Evolutionary conservation across 139 green algal species (phyloP), one percentile per base, ranked within the genome.

Genomic region (Chlamydomonas sphaeroides): DNA sequence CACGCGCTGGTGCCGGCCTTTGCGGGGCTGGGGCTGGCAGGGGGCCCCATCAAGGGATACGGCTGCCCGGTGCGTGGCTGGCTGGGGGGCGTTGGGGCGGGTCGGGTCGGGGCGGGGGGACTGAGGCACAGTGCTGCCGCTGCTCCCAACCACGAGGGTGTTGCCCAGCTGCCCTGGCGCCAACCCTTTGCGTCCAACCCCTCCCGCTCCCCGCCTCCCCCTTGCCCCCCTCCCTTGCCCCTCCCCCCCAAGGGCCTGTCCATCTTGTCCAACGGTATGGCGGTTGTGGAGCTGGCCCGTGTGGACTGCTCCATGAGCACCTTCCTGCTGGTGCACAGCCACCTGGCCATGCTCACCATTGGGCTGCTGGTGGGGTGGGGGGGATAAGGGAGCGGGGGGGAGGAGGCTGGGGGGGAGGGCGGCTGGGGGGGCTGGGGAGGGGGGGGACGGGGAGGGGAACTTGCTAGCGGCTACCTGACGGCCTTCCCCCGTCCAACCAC

Each of bases 291-390:
- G 91, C 86, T 98, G 35, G 94, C 93, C 28, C 90, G 96, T 18
- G 96, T 99, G 70, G 96, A 98, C 84, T 93, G 90, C 63, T 94
- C 86, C 82, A 91, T 95, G 61, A 93, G 85, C 42, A 99, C 96
- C 32, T 99, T 98, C 86, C 86, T 97, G 78, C 90, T 99, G 85
- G 96, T 99, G 71, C 96, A 99, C 89, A 92, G 86, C n/a, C 94
- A 92, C 87, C 90, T 99, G 63, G 94, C 89, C 41, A 95, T 96
- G 88, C 85, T 97, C 56, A 98, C 95, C 1, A 94, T 98, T 11
- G 88, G 45, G n/a, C 83, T 94, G 67, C 83, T 93, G 86, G 93
- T 95, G 65, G 70, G 85, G 10, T 10, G 14, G 61, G 10, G 61
- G 30, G 61, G n/a, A 0, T 2, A 4, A n/a, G 61, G n/a, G 56